phyloP scores from a whole-genome alignment of 352 stramenopile genomes.

The Phytophthora palmivora region DNA sequence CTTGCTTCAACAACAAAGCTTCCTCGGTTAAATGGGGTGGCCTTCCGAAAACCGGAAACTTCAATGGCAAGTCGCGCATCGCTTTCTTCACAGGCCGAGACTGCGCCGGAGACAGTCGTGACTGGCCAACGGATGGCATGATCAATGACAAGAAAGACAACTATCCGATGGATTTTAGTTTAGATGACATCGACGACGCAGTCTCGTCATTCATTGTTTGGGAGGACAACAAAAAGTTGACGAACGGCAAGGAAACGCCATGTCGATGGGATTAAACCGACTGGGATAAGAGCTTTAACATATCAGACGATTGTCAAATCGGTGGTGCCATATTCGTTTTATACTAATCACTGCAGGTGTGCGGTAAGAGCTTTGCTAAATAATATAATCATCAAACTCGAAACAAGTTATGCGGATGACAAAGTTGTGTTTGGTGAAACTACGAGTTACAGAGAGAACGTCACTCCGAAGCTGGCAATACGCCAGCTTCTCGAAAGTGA shows the following conservation, averaged over 20 bases:
- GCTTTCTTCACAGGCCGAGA: slow-evolving; percentile 28
- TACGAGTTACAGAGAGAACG: no score
- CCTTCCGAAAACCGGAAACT: slow-evolving; percentile 5
- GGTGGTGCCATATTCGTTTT: no score
- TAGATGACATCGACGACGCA: slow-evolving; percentile 30
- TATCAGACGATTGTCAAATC: no score
- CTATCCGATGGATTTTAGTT: slow-evolving; percentile 29
- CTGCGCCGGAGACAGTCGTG: slow-evolving; percentile 11
- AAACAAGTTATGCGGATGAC: no score
- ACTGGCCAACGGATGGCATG: slow-evolving; percentile 24
- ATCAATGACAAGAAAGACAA: slow-evolving; percentile 26
- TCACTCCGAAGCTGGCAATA: no score
- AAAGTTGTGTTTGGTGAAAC: no score
- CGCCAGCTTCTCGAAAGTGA: no score
- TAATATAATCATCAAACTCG: no score
- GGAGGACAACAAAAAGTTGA: slow-evolving; percentile 20
- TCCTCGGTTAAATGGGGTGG: slow-evolving; percentile 36
- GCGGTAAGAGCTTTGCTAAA: no score
- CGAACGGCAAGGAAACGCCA: slow-evolving; percentile 21
- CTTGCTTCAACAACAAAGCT: slow-evolving; percentile 32
- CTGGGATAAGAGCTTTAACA: no score
- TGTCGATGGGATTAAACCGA: no score
- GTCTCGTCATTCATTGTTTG: slow-evolving; percentile 40
- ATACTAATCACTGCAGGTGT: no score
- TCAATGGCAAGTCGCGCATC: slow-evolving; percentile 29